Base-by-base conservation (phyloP, 164 flowering plant species). In the Protea cynaroides region DNA sequence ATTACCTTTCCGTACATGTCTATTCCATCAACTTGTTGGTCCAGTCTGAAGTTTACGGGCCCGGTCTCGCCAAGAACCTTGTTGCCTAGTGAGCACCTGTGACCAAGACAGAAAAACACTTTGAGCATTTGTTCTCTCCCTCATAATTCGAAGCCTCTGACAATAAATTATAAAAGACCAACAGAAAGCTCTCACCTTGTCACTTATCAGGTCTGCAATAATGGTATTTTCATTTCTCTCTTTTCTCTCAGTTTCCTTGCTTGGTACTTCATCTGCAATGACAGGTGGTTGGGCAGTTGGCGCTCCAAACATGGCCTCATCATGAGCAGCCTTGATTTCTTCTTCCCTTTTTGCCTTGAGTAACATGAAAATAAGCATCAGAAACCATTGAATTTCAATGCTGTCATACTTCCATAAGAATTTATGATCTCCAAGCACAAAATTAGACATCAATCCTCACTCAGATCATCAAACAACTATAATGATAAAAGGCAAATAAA, bases 1-100 rank as follows among this genome's bases (percentile, higher is more conserved):
- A 40, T 40, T 12, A 40, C 46, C 10, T 40, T 40, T 40, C 8
- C 9, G 46, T 40, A 8, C 4, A 40, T 40, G 46, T 12, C 1
- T 9, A 40, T 22, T 23, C 58, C 49, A 17, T 65, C 37, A 64
- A 44, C 46, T 24, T 49, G 58, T 51, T 37, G 47, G 61, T 63
- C 64, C 64, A 51, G 69, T 55, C 12, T 63, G 60, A 58, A 66
- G 53, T 67, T 83, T 88, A 22, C 88, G 89, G 34, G 80, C 86
- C 21, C 92, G 86, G 71, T 90, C 92, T 70, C 97, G 90, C 98
- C 98, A 92, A 56, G 98, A 92, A 51, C 95, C 95, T 76, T 80
- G 86, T 61, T 92, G 88, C 85, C 77, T 88, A 24, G 87, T 76
- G 34, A 85, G 81, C 36, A 89, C 90, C 98, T 92, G 67, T 51